Conservation (phyloP, 2,329 filamentous ascomycete species). For the Claviceps fusiformis region DNA sequence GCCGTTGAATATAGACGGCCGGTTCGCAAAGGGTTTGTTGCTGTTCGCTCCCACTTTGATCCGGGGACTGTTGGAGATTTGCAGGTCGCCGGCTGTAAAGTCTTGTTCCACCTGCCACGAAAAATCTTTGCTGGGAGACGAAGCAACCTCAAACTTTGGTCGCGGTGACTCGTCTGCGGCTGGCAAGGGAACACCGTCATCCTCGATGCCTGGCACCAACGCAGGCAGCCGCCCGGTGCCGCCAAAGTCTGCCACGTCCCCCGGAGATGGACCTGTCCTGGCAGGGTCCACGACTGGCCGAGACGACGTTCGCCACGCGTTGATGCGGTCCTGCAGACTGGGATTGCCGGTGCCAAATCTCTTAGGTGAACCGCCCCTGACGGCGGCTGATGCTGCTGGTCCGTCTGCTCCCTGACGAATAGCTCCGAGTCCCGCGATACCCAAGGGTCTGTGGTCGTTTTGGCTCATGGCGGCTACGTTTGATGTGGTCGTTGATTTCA, state of each 20-base stretch:
- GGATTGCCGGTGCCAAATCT: neutral
- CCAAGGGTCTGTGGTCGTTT: constrained; percentile 4
- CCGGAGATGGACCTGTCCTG: neutral
- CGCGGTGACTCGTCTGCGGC: constrained; percentile 16
- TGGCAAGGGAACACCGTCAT: constrained; percentile 19
- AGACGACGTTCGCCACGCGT: constrained; percentile 5
- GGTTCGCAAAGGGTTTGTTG: constrained; percentile 22
- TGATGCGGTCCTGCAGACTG: constrained; percentile 4
- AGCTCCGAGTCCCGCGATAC: neutral
- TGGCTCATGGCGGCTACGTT: constrained; percentile 7
- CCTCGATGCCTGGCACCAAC: constrained; percentile 25
- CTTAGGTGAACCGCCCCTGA: neutral
- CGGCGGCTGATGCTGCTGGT: neutral
- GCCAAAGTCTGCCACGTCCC: constrained; percentile 12
- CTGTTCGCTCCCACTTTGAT: constrained; percentile 22
- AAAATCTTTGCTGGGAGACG: constrained; percentile 37
- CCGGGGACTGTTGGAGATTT: constrained; percentile 42
- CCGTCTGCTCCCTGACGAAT: neutral
- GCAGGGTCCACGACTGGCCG: neutral
- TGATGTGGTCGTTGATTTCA: neutral
- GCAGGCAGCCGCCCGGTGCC: constrained; percentile 22
- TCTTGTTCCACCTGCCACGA: constrained; percentile 44
- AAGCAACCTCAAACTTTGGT: neutral
- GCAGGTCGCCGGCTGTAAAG: constrained; percentile 42
- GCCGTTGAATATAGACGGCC: constrained; percentile 17